Percentiles rank a stretch among this genome's conserved stretches.
phyloP scores from a whole-genome alignment of 441 rosid genomes.

The Kokia cookei region DNA sequence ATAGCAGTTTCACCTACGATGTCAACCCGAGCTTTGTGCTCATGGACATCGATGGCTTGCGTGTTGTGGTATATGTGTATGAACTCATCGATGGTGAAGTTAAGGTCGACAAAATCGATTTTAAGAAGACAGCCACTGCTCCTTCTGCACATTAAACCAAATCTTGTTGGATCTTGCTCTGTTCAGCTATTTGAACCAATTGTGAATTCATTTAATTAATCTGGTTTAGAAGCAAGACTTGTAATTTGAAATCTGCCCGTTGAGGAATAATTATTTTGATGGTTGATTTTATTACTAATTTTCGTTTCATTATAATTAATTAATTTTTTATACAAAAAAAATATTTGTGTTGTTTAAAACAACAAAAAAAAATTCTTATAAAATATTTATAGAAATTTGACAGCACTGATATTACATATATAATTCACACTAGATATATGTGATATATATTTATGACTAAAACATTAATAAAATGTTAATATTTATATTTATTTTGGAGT shows the following conservation, averaged over 20 bases:
- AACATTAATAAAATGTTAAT: no score
- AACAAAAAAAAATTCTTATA: no score
- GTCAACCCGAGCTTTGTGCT: constrained; percentile 93
- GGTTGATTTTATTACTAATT: background rate
- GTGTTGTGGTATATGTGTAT: constrained; percentile 88
- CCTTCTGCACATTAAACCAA: background rate
- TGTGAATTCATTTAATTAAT: background rate
- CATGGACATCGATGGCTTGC: constrained; percentile 90
- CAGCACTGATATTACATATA: no score
- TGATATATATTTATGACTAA: no score
- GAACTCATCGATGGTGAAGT: constrained; percentile 97
- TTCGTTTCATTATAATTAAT: no score
- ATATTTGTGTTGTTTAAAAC: no score
- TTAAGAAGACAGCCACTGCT: constrained; percentile 52
- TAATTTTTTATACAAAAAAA: no score
- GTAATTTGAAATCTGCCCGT: background rate
- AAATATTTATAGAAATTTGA: no score
- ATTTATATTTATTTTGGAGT: no score
- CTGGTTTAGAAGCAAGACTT: background rate
- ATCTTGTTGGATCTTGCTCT: background rate
- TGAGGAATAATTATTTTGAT: background rate
- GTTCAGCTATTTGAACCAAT: background rate
- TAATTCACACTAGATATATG: no score
- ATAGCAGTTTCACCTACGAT: constrained; percentile 77
- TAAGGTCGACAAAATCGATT: constrained; percentile 93